Evolutionary conservation across 2,329 filamentous ascomycete genomes (phyloP).

Genomic region (Fusarium torulosum): DNA sequence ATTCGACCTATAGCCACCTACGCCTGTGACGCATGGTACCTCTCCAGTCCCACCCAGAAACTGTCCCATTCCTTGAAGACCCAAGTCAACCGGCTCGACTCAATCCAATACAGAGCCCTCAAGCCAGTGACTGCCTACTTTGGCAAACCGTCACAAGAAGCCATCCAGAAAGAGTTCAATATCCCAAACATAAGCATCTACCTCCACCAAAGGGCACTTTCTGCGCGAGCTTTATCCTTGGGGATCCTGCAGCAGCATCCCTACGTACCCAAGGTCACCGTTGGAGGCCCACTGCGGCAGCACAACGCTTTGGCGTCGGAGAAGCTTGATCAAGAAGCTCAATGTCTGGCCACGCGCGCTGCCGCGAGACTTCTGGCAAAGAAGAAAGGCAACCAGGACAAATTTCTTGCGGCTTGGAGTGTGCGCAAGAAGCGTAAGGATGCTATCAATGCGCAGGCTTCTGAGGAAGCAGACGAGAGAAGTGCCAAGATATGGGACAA

Average conservation of each 20-base stretch:
- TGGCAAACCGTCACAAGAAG: not conserved
- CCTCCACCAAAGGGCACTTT: not conserved
- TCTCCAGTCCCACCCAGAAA: accelerated
- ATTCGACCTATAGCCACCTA: constrained; percentile 15
- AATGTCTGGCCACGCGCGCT: accelerated
- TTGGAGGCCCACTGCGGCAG: too few species aligned
- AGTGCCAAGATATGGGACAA: not conserved
- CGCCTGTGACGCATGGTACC: constrained; percentile 21
- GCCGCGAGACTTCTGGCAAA: not conserved
- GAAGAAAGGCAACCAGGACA: not conserved
- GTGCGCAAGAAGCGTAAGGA: not conserved
- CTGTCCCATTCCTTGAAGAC: not conserved
- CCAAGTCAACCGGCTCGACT: not conserved
- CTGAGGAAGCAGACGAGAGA: not conserved
- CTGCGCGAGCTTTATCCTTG: not conserved
- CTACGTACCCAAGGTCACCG: not conserved
- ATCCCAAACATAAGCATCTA: constrained; percentile 6
- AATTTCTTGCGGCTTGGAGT: not conserved
- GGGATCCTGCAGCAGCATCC: not conserved
- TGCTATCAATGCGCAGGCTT: not conserved
- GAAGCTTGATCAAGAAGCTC: not conserved
- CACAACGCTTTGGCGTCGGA: not conserved
- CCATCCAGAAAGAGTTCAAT: constrained; percentile 20
- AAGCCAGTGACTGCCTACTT: constrained; percentile 8
- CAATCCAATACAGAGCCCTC: constrained; percentile 11